Conservation (phyloP, 345 rosid species). For the Salix suchowensis region DNA sequence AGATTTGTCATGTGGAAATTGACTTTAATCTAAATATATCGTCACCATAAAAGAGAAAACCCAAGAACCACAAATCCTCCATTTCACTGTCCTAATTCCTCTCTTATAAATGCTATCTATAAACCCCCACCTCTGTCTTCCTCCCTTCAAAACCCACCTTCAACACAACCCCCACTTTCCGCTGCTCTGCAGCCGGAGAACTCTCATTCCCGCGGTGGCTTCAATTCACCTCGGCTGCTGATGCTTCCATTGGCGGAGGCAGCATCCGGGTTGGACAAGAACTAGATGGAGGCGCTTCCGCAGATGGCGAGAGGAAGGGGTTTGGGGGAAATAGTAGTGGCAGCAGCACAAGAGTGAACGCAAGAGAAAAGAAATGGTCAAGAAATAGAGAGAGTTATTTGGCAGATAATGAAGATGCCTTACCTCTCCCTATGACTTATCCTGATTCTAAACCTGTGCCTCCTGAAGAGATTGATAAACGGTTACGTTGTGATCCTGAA, state of each 20-base stretch:
- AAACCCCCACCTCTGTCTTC: constrained; percentile 40
- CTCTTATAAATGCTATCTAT: constrained; percentile 45
- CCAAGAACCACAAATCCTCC: background rate
- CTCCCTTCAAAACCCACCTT: constrained; percentile 35
- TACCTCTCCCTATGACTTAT: constrained; percentile 93
- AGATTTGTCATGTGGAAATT: too few species aligned
- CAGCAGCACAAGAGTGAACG: constrained; percentile 45
- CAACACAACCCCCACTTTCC: constrained; percentile 35
- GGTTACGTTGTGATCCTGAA: constrained; percentile 68
- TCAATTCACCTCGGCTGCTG: constrained; percentile 38
- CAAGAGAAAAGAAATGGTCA: constrained; percentile 71
- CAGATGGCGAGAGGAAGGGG: constrained; percentile 21
- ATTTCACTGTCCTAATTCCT: background rate
- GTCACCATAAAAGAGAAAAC: background rate
- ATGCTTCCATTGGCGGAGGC: constrained; percentile 21
- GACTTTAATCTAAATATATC: too few species aligned
- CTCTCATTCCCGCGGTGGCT: constrained; percentile 48
- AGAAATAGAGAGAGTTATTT: constrained; percentile 74
- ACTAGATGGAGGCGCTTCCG: constrained; percentile 26
- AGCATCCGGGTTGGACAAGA: constrained; percentile 47
- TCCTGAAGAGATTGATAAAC: constrained; percentile 63
- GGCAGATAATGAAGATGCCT: constrained; percentile 60
- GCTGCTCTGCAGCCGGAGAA: constrained; percentile 66
- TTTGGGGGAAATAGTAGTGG: constrained; percentile 18
- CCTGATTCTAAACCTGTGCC: constrained; percentile 76